Conservation (phyloP, 371 early-diverging fungal species). For the Synchytrium microbalum region DNA sequence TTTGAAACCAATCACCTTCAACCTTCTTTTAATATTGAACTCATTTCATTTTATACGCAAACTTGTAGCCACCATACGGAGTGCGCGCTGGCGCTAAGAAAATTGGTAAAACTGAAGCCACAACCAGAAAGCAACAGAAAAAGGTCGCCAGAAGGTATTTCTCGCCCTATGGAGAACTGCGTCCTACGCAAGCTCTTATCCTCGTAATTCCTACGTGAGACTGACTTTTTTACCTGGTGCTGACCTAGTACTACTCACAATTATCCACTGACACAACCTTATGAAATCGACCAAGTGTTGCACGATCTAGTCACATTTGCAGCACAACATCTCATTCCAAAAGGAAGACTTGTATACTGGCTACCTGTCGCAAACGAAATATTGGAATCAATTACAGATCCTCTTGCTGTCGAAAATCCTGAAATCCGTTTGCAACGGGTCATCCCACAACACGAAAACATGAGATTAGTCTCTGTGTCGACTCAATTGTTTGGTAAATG, state of each 20-base stretch:
- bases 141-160: conserved; percentile 42
- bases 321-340: conserved; percentile 63
- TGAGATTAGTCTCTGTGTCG: conserved; percentile 74
- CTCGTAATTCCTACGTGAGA: not conserved
- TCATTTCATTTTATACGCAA: too few relatives aligned
- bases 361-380: conserved; percentile 69
- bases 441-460: conserved; percentile 74
- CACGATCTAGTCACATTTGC: conserved; percentile 79
- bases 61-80: conserved; percentile 85
- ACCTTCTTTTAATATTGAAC: conserved; percentile 6
- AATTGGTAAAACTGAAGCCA: conserved; percentile 51
- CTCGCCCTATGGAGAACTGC: conserved; percentile 34
- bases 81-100: conserved; percentile 95
- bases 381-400: conserved; percentile 51
- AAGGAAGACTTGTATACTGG: conserved; percentile 94
- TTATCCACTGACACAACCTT: conserved; percentile 85
- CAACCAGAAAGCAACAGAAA: conserved; percentile 27
- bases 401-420: not conserved
- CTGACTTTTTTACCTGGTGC: not conserved
- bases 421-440: conserved; percentile 46
- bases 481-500: conserved; percentile 91
- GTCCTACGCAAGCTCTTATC: not conserved
- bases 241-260: conserved; percentile 31
- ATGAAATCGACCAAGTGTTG: conserved; percentile 87
- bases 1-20: conserved; percentile 47